Evolutionary conservation across 2,329 filamentous ascomycete species (phyloP).

Genomic region (Teratosphaeria nubilosa): DNA sequence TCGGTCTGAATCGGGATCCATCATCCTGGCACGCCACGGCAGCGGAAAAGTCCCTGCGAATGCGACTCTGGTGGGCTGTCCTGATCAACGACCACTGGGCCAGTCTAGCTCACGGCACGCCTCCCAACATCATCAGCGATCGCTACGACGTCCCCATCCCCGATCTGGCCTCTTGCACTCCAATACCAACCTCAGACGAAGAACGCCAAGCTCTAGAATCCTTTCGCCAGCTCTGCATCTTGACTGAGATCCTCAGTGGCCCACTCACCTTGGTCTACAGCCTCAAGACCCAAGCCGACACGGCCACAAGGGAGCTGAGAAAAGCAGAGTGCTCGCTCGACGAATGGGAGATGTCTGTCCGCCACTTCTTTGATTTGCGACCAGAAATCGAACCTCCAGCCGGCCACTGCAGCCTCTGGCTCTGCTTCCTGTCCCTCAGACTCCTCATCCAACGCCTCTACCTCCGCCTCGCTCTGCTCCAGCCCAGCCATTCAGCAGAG

Average conservation of each 20-base stretch:
- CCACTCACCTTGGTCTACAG: slow-evolving; percentile 30
- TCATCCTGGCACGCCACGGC: slow-evolving; percentile 42
- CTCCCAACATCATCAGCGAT: slow-evolving; percentile 42
- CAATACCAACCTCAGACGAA: slow-evolving; percentile 5
- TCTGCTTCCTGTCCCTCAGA: slow-evolving; percentile 31
- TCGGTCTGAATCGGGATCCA: slow-evolving; percentile 47
- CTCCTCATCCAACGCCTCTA: slow-evolving; percentile 24
- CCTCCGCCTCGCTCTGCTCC: not conserved
- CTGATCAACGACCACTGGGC: slow-evolving; percentile 48
- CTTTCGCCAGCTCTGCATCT: slow-evolving; percentile 43
- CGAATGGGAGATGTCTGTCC: slow-evolving; percentile 21
- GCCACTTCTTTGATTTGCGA: not conserved
- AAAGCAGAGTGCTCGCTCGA: slow-evolving; percentile 26
- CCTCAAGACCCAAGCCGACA: slow-evolving; percentile 21
- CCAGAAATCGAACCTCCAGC: not conserved
- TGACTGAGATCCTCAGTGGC: slow-evolving; percentile 35
- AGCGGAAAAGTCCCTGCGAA: slow-evolving; percentile 42
- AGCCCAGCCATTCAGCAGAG: slow-evolving; percentile 1
- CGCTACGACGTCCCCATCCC: slow-evolving; percentile 49
- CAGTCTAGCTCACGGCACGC: slow-evolving; percentile 46
- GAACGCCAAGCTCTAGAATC: slow-evolving; percentile 31
- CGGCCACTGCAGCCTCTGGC: slow-evolving; percentile 28
- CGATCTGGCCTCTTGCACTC: slow-evolving; percentile 32
- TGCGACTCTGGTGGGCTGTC: slow-evolving; percentile 48
- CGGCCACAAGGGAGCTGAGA: slow-evolving; percentile 19